Evolutionary conservation across 495 filamentous ascomycete species (phyloP).

Genomic region (Podospora pseudocomata): DNA sequence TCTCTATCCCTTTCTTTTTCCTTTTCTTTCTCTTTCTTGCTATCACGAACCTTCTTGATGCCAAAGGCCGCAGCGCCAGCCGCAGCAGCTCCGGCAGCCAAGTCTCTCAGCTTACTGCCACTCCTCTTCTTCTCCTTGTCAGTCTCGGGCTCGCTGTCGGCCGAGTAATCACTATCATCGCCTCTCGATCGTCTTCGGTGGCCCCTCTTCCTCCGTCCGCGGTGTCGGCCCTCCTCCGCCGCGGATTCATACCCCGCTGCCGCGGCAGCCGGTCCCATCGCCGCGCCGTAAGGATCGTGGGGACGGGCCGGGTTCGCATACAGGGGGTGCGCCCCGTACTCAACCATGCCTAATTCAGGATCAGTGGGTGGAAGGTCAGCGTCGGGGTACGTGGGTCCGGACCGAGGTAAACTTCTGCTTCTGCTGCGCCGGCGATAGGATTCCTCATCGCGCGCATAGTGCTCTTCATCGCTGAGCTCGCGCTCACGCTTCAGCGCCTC

Average conservation of each 20-base stretch:
- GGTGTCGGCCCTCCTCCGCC: conserved; percentile 30
- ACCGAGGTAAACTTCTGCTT: conserved; percentile 53
- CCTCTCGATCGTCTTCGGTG: conserved; percentile 13
- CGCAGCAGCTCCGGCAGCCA: conserved; percentile 66
- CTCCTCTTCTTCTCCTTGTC: conserved; percentile 48
- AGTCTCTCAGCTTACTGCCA: conserved; percentile 57
- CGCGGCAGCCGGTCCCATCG: conserved; percentile 5
- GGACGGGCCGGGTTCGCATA: conserved; percentile 29
- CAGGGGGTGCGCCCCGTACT: conserved; percentile 70
- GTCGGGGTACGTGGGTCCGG: conserved; percentile 49
- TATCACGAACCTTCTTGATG: conserved; percentile 67
- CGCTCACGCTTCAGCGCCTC: conserved; percentile 41
- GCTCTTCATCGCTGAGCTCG: conserved; percentile 29
- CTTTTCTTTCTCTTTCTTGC: conserved; percentile 34
- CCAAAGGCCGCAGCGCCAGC: conserved; percentile 73
- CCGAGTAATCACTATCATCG: conserved; percentile 22
- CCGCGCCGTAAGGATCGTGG: conserved; percentile 11
- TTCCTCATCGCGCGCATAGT: conserved; percentile 24
- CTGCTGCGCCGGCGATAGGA: conserved; percentile 39
- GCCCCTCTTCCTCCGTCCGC: conserved; percentile 25
- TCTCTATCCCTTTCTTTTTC: conserved; percentile 36
- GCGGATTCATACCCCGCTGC: conserved; percentile 33
- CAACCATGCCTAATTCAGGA: conserved; percentile 71
- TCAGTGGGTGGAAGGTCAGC: conserved; percentile 45
- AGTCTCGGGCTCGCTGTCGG: conserved; percentile 37